A percentile compares a stretch with the other conserved stretches of the same genome.
Conservation (phyloP, 2,329 filamentous ascomycete genomes). For the Phyllosticta citriasiana region DNA sequence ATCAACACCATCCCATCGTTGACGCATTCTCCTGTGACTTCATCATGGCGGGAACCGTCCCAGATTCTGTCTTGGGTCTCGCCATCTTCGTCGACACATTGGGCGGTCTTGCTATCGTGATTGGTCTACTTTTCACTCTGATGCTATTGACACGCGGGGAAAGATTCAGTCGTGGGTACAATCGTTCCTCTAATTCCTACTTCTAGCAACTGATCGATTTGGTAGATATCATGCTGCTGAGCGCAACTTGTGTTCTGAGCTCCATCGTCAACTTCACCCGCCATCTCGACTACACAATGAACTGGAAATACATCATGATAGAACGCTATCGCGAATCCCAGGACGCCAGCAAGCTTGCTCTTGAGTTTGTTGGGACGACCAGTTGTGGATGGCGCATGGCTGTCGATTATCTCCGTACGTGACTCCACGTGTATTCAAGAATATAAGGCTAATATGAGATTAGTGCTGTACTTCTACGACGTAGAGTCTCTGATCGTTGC, state of each 20-base stretch:
- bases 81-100: constrained; percentile 6
- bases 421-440: neutral
- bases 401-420: constrained; percentile 4
- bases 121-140: constrained; percentile 1
- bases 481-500: constrained; percentile 8
- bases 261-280: neutral
- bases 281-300: constrained; percentile 6
- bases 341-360: neutral
- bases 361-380: constrained; percentile 1
- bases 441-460: neutral
- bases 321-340: neutral
- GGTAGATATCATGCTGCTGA: constrained; percentile 7
- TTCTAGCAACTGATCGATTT: neutral
- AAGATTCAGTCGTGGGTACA: constrained; percentile 1
- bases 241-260: constrained; percentile 1
- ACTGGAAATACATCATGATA: constrained; percentile 8
- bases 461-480: constrained; percentile 6
- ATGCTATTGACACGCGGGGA: constrained; percentile 9
- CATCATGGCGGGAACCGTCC: constrained; percentile 1
- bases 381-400: constrained; percentile 6
- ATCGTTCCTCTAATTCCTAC: neutral
- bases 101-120: neutral
- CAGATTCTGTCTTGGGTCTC: constrained; percentile 4
- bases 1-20: neutral
- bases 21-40: neutral